These are phyloP conservation scores for Onygenales sp. DNA, from an alignment of 2,329 filamentous ascomycete genomes.

Conservation along the genomic window DNA sequence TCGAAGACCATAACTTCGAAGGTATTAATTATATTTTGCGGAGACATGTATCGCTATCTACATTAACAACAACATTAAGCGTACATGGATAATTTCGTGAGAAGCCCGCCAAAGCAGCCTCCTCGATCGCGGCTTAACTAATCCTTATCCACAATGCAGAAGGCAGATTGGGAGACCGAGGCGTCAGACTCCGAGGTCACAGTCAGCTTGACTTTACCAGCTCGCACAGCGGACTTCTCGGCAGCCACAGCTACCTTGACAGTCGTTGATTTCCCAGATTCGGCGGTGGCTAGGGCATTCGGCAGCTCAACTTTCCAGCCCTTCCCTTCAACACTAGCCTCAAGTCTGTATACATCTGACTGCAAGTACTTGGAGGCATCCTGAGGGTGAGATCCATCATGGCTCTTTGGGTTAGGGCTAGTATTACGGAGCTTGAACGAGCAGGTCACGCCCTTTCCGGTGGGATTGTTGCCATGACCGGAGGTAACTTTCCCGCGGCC, in stretches of 20 bases:
- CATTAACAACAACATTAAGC: too few relatives aligned
- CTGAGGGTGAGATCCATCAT: slow-evolving; percentile 5
- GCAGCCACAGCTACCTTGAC: slow-evolving; percentile 11
- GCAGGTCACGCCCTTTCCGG: slow-evolving; percentile 10
- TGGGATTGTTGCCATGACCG: slow-evolving; percentile 3
- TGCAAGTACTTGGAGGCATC: slow-evolving; percentile 9
- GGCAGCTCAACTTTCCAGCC: slow-evolving; percentile 13
- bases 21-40: too few relatives aligned
- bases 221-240: slow-evolving; percentile 1
- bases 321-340: slow-evolving; percentile 8
- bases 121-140: neutral
- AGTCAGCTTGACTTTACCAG: slow-evolving; percentile 6
- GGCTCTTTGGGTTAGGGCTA: slow-evolving; percentile 5
- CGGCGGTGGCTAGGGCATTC: slow-evolving; percentile 9
- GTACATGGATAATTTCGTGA: too few relatives aligned
- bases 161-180: slow-evolving; percentile 5
- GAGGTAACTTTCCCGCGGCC: neutral
- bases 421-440: slow-evolving; percentile 11
- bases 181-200: slow-evolving; percentile 11
- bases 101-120: too few relatives aligned
- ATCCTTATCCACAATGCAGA: slow-evolving; percentile 7
- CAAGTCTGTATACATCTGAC: slow-evolving; percentile 12
- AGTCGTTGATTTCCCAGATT: slow-evolving; percentile 7
- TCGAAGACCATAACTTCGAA: too few relatives aligned
- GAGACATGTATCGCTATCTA: too few relatives aligned